phyloP scores from a whole-genome alignment of 257 asterid genomes.

The Solanum infundibuliforme region DNA sequence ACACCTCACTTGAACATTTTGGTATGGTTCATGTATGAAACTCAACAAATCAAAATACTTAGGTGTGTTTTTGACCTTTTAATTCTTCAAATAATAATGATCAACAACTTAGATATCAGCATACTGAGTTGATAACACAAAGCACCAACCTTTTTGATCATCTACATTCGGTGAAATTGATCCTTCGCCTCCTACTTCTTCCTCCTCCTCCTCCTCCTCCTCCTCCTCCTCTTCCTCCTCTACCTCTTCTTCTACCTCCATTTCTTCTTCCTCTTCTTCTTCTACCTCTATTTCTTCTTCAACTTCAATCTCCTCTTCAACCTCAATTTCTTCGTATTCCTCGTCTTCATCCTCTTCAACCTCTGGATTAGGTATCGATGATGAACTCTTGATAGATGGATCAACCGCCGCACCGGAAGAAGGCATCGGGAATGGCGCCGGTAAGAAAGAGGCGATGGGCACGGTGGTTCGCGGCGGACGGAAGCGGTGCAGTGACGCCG shows the following conservation, averaged over 20 bases:
- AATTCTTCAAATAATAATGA: not conserved
- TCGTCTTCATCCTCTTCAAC: constrained; percentile 9
- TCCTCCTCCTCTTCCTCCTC: not conserved
- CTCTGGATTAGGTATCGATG: not conserved
- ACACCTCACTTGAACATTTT: not conserved
- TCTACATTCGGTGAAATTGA: not conserved
- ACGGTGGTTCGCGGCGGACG: not conserved
- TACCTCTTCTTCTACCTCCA: not conserved
- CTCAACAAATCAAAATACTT: not conserved
- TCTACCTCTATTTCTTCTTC: not conserved
- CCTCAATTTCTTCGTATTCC: constrained; percentile 1
- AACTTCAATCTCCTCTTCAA: not conserved
- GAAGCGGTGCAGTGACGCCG: not conserved
- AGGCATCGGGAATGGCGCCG: not conserved
- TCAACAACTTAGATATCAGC: not conserved
- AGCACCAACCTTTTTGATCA: not conserved
- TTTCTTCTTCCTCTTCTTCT: not conserved
- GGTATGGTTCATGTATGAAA: not conserved
- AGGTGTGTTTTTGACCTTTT: not conserved
- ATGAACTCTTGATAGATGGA: not conserved
- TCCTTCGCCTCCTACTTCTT: not conserved
- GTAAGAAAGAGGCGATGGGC: not conserved
- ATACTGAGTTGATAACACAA: not conserved
- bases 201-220: not conserved
- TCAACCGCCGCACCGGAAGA: constrained; percentile 7